Evolutionary conservation across 2,329 filamentous ascomycete species (phyloP).

Genomic region (Alternaria sp.): DNA sequence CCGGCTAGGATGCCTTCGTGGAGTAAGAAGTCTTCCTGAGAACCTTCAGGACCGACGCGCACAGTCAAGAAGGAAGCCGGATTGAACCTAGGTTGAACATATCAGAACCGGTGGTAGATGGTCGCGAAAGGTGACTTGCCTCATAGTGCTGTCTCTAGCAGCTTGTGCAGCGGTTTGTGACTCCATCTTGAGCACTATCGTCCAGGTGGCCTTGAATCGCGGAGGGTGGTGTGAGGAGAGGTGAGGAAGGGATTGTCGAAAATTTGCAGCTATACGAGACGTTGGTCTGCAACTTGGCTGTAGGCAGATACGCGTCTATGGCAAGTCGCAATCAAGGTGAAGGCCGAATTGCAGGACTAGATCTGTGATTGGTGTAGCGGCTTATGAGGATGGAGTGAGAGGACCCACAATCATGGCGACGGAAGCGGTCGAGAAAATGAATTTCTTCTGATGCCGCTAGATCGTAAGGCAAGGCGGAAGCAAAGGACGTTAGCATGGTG

Average conservation of each 20-base stretch:
- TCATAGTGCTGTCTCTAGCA: not conserved
- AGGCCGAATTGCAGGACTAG: not conserved
- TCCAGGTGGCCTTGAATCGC: not conserved
- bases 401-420: not conserved
- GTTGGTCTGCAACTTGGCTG: not conserved
- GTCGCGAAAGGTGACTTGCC: not conserved
- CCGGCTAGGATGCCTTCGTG: not conserved
- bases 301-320: not conserved
- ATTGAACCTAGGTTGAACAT: not conserved
- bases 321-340: not conserved
- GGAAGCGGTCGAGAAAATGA: not conserved
- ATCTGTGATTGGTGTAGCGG: not conserved
- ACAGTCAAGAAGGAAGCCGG: not conserved
- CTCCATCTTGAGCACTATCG: not conserved
- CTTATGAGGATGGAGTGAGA: not conserved
- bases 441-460: not conserved
- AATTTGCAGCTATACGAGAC: not conserved
- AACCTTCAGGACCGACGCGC: not conserved
- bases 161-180: not conserved
- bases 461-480: not conserved
- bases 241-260: not conserved
- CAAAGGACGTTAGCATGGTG: not conserved
- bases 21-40: not conserved
- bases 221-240: not conserved
- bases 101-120: rapidly evolving